Percentiles rank a stretch among this genome's conserved stretches.
Evolutionary conservation across 75 land plant species (phyloP).

Genomic region (Pinus albicaulis): DNA sequence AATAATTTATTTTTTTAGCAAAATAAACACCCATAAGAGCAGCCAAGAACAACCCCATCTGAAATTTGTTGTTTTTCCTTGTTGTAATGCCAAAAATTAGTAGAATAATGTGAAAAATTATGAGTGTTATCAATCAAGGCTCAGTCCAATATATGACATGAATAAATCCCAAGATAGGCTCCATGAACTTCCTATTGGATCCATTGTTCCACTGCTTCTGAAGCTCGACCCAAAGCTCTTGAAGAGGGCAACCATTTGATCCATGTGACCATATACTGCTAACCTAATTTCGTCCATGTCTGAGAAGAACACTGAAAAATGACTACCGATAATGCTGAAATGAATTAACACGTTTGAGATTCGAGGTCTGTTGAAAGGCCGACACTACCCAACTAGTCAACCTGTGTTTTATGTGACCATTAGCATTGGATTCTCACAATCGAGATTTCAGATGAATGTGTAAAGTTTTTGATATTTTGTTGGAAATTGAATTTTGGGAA

Average conservation of each 20-base stretch:
- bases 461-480: too few relatives aligned
- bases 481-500: too few relatives aligned
- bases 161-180: conserved; percentile 55
- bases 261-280: conserved; percentile 49
- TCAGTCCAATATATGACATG: conserved; percentile 96
- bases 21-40: too few relatives aligned
- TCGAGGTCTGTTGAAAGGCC: too few relatives aligned
- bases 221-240: conserved; percentile 52
- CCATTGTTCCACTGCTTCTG: conserved; percentile 41
- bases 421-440: too few relatives aligned
- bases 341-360: too few relatives aligned
- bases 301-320: too few relatives aligned
- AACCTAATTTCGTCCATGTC: conserved; percentile 52
- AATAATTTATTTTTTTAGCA: too few relatives aligned
- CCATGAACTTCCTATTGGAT: conserved; percentile 46
- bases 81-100: conserved; percentile 46
- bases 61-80: conserved; percentile 65
- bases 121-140: conserved; percentile 71
- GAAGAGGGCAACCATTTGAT: conserved; percentile 56
- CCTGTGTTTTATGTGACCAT: too few relatives aligned
- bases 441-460: too few relatives aligned
- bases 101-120: conserved; percentile 57
- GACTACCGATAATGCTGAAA: too few relatives aligned
- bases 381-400: too few relatives aligned
- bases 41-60: conserved; percentile 62